Conservation (phyloP, 2,329 filamentous ascomycete genomes). For the Neodidymelliopsis sp. region DNA sequence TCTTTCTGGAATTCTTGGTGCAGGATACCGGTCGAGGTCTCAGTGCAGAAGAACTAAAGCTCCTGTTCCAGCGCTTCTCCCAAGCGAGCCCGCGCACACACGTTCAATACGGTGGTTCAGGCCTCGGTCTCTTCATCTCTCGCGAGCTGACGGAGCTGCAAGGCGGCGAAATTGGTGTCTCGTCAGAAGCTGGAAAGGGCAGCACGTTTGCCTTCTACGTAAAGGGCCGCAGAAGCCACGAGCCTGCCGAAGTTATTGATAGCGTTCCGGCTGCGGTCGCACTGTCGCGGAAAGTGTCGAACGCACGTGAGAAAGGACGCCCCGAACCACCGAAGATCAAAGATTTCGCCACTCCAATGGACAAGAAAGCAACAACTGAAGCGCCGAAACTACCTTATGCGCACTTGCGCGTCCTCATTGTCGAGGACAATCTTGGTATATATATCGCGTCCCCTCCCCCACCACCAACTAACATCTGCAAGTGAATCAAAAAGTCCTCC, state of each 20-base stretch:
- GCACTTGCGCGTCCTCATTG: conserved; percentile 50
- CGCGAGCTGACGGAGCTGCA: conserved; percentile 81
- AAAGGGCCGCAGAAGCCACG: conserved; percentile 66
- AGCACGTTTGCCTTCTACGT: conserved; percentile 82
- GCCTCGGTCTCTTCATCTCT: conserved; percentile 80
- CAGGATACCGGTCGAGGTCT: conserved; percentile 80
- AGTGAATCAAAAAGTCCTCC: conserved; percentile 60
- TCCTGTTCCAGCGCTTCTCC: conserved; percentile 79
- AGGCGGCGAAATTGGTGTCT: conserved; percentile 79
- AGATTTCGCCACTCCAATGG: conserved; percentile 44
- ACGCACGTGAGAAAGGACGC: conserved; percentile 36
- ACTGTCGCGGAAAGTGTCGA: conserved; percentile 39
- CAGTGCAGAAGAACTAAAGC: conserved; percentile 73
- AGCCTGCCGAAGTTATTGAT: conserved; percentile 45
- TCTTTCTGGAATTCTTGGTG: conserved; percentile 76
- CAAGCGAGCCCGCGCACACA: conserved; percentile 80
- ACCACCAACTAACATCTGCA: conserved; percentile 19
- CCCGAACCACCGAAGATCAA: conserved; percentile 38
- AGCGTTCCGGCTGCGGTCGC: conserved; percentile 29
- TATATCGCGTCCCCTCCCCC: neutral
- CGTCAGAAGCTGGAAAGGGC: conserved; percentile 70
- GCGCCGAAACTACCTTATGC: conserved; percentile 24
- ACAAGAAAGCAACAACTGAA: conserved; percentile 12
- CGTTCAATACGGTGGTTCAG: conserved; percentile 80
- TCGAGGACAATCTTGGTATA: conserved; percentile 51